Percentiles rank a stretch among this genome's conserved stretches.
phyloP scores from a whole-genome alignment of 1,284 basidiomycete species.

The Peniophora sp. region DNA sequence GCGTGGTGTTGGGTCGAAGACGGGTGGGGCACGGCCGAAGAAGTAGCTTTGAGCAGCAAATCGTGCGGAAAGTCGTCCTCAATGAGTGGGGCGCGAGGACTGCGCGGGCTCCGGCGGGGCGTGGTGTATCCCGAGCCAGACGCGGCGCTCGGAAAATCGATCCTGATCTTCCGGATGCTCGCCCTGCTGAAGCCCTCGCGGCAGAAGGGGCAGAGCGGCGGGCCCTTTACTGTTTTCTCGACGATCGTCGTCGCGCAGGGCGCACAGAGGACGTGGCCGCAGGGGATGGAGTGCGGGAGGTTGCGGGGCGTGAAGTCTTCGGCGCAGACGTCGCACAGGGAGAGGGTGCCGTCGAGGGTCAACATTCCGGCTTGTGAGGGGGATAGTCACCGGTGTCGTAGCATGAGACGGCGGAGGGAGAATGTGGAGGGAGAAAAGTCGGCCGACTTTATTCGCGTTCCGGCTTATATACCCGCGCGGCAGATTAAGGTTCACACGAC shows the following conservation, averaged over 20 bases:
- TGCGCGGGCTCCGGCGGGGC: slow-evolving; percentile 43
- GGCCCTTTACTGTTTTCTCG: slow-evolving; percentile 60
- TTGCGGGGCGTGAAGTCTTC: slow-evolving; percentile 70
- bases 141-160: slow-evolving; percentile 41
- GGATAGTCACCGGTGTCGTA: slow-evolving; percentile 8
- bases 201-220: slow-evolving; percentile 68
- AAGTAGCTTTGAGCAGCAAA: slow-evolving; percentile 13
- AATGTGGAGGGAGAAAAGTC: slow-evolving; percentile 1
- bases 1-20: slow-evolving; percentile 9
- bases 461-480: no score
- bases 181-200: slow-evolving; percentile 61
- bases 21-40: slow-evolving; percentile 22
- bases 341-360: slow-evolving; percentile 66
- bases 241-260: slow-evolving; percentile 69
- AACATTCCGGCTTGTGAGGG: slow-evolving; percentile 39
- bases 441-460: no score
- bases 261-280: slow-evolving; percentile 71
- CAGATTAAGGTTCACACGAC: no score
- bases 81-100: slow-evolving; percentile 30
- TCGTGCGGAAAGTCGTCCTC: slow-evolving; percentile 17
- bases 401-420: slow-evolving; percentile 10
- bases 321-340: slow-evolving; percentile 78
- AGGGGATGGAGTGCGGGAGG: slow-evolving; percentile 69
- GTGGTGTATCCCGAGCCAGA: slow-evolving; percentile 54
- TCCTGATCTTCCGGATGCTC: slow-evolving; percentile 64